Base-by-base conservation (phyloP, 2,329 filamentous ascomycete genomes). In the Ceratocystis albifundus region DNA sequence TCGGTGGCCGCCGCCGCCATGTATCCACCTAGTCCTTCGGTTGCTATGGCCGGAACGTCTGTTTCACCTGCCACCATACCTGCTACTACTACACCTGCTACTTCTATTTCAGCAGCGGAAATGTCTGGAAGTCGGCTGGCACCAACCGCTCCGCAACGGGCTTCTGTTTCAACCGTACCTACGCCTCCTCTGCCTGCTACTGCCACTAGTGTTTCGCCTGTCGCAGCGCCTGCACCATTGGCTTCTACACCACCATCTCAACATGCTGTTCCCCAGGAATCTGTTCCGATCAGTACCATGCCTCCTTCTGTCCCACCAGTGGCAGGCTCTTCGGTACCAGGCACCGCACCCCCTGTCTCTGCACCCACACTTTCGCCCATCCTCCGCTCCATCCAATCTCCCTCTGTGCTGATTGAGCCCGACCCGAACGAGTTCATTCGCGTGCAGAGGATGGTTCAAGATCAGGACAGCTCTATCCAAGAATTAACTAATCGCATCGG, bases 351-450 rank as follows among this genome's bases (percentile, higher is more conserved):
- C 22, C 12, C 36, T 15, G 22, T n/a, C 10, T 66, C 72, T 70
- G 57, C 64, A 17, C 71, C 74, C 6, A 78, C 78, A 2, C 73
- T 82, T n/a, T 82, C 82, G 1, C 80, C 82, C 0, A 77, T 79
- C 65, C 75, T 84, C 68, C 75, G 76, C 5, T 76, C 74, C 5
- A 75, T 80, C 69, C 74, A 75, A 2, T 79, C 81, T 1, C 82
- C 82, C 0, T 77, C 90, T 22, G 80, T 83, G 63, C 81, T 86
- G 48, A 82, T 94, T 69, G 83, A 80, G 59, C 83, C 83, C 68
- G 92, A 88, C 3, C 82, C 88, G 69, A 80, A 87, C 15, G 88
- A 96, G 69, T 82, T 96, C 32, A 89, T 94, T 64, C 82, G 88
- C 36, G 80, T 97, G 1, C 84, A 89, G 69, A 87, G 86, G 55